phyloP scores from a whole-genome alignment of 768 basidiomycete genomes.

The Lyophyllum shimeji region DNA sequence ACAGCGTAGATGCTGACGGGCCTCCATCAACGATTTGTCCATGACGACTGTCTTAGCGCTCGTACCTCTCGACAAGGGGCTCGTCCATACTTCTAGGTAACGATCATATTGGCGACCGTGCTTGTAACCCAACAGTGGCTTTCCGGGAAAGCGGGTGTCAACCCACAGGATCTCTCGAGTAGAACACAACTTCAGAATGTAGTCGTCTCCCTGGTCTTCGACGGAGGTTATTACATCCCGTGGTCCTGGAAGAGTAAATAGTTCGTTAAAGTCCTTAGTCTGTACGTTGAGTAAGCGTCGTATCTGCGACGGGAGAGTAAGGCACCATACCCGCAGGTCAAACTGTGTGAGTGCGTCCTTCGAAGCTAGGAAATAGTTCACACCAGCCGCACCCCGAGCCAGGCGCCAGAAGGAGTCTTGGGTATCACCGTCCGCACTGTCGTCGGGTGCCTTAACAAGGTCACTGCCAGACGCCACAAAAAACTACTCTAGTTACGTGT shows the following conservation, averaged over 20 bases:
- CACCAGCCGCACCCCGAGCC: slow-evolving; percentile 29
- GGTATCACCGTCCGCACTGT: slow-evolving; percentile 3
- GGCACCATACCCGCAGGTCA: slow-evolving; percentile 56
- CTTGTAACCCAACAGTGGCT: slow-evolving; percentile 58
- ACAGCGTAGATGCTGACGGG: slow-evolving; percentile 48
- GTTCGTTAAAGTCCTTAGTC: slow-evolving; percentile 26
- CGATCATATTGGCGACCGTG: slow-evolving; percentile 65
- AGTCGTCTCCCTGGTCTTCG: slow-evolving; percentile 40
- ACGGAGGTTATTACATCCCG: slow-evolving; percentile 53
- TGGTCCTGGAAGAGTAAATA: slow-evolving; percentile 34
- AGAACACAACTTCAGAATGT: slow-evolving; percentile 54
- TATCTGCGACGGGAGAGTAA: not conserved
- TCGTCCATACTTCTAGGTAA: slow-evolving; percentile 45
- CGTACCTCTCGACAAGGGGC: slow-evolving; percentile 29
- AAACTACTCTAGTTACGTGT: not conserved
- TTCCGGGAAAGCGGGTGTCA: slow-evolving; percentile 57
- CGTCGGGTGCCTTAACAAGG: slow-evolving; percentile 6
- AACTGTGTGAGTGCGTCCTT: slow-evolving; percentile 39
- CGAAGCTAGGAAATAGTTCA: slow-evolving; percentile 49
- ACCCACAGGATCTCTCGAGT: slow-evolving; percentile 70
- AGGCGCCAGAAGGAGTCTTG: slow-evolving; percentile 54
- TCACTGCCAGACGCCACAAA: not conserved
- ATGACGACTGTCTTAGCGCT: slow-evolving; percentile 20
- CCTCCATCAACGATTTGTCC: not conserved
- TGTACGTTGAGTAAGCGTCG: slow-evolving; percentile 16